Base-by-base conservation (phyloP, 106 monocot genomes). In the Dactylorhiza incarnata region DNA sequence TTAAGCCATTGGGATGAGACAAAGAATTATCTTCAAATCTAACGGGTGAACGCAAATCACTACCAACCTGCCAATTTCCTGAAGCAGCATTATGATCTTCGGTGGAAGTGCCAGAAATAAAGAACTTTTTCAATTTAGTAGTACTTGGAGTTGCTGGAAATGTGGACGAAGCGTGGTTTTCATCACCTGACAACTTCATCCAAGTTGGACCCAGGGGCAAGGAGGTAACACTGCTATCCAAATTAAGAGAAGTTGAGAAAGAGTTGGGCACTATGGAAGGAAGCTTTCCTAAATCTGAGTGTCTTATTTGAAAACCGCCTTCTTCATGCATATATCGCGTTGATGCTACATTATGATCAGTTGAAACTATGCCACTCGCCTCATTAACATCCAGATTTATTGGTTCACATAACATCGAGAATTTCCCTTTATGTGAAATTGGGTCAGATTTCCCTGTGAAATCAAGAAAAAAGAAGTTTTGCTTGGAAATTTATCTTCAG, bases 251-350 rank as follows among this genome's bases (percentile, higher is more conserved):
- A 73, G 14, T 49, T n/a, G 81, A 63, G 4, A 79, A 77, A 25
- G 80, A 55, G 56, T 48, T 68, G 62, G 73, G 47, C 23, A 49
- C 45, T 68, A 47, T 5, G 48, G 67, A 55, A 78, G 56, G 5
- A 20, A 17, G 5, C 9, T 19, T 11, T 73, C 53, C 48, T 58
- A 69, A 68, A 52, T 70, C 49, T 7, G 29, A 76, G 49, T 56
- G 52, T n/a, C 63, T 75, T 9, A 74, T 49, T 59, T 20, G 58
- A 59, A 59, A 59, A 75, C 45, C 17, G 25, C 22, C 9, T n/a
- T 63, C 45, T 47, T 79, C 82, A 79, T 79, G 69, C 81, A 53
- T 73, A 54, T 73, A 71, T 76, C 73, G 82, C 70, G 80, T 62
- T 17, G 74, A 74, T 10, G 5, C 72, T 58, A 45, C 77, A 74